Conservation (phyloP, 2,329 filamentous ascomycete genomes). For the Trichoderma arundinaceum region DNA sequence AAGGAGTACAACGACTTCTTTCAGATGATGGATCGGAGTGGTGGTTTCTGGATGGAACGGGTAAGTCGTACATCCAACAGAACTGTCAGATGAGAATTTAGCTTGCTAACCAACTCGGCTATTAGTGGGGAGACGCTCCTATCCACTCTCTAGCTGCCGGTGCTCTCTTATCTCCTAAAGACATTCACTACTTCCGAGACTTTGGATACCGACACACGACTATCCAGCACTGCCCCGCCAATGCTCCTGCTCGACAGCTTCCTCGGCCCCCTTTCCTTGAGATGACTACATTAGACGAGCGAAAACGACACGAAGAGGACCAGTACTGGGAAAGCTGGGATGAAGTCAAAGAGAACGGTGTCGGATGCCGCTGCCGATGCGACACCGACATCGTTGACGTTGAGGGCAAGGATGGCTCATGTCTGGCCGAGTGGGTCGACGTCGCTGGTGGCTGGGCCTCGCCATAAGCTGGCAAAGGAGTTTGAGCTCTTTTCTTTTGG, state of each 20-base stretch:
- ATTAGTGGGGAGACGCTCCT: constrained; percentile 94
- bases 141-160: constrained; percentile 97
- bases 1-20: constrained; percentile 99
- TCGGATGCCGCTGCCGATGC: constrained; percentile 94
- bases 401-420: constrained; percentile 96
- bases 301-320: constrained; percentile 87
- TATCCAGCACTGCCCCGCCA: constrained; percentile 97
- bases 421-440: constrained; percentile 94
- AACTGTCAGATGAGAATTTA: not conserved
- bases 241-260: constrained; percentile 87
- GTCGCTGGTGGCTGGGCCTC: constrained; percentile 90
- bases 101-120: constrained; percentile 34
- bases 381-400: constrained; percentile 98
- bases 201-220: constrained; percentile 98
- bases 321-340: constrained; percentile 94
- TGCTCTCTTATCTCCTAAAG: constrained; percentile 76
- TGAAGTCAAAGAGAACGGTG: constrained; percentile 88
- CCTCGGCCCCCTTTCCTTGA: constrained; percentile 81
- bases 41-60: constrained; percentile 98
- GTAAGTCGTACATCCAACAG: constrained; percentile 56
- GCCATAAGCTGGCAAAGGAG: constrained; percentile 42
- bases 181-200: constrained; percentile 99
- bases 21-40: constrained; percentile 97
- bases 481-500: constrained; percentile 12
- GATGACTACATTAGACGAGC: constrained; percentile 78